Percentiles rank a stretch among this genome's conserved stretches.
Conservation (phyloP, 1,284 basidiomycete genomes). For the Moesziomyces sp. region DNA sequence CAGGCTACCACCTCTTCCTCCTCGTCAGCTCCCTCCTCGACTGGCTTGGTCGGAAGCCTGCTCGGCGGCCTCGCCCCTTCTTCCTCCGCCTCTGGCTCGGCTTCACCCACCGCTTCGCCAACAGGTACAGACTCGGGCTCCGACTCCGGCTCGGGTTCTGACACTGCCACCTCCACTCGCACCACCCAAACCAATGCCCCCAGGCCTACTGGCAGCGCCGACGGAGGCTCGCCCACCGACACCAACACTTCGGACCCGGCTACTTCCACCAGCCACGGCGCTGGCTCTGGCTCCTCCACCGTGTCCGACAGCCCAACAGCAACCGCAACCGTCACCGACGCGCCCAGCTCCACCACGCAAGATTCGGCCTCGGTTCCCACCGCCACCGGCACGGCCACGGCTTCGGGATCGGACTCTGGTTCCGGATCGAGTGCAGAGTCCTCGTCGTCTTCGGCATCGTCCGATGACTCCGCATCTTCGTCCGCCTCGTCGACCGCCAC, state of each 20-base stretch:
- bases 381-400: constrained; percentile 7
- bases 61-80: constrained; percentile 1
- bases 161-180: not conserved
- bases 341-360: constrained; percentile 17
- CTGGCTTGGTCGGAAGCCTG: constrained; percentile 3
- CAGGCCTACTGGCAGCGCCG: constrained; percentile 1
- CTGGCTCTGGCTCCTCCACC: constrained; percentile 8
- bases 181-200: not conserved
- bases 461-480: constrained; percentile 7
- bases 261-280: constrained; percentile 3
- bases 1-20: constrained; percentile 4
- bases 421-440: constrained; percentile 11
- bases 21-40: constrained; percentile 2
- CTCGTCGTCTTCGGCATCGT: constrained; percentile 15
- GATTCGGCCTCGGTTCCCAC: not conserved
- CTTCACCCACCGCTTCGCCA: constrained; percentile 1
- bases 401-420: constrained; percentile 7
- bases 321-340: constrained; percentile 5
- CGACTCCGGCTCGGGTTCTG: not conserved
- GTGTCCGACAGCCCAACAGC: not conserved
- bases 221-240: not conserved
- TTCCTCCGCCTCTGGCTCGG: constrained; percentile 1
- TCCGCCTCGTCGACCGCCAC: constrained; percentile 17
- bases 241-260: constrained; percentile 1
- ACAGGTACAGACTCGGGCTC: not conserved